Evolutionary conservation across 148 eudicot genomes (phyloP).

Genomic region (Nepenthes mirabilis): DNA sequence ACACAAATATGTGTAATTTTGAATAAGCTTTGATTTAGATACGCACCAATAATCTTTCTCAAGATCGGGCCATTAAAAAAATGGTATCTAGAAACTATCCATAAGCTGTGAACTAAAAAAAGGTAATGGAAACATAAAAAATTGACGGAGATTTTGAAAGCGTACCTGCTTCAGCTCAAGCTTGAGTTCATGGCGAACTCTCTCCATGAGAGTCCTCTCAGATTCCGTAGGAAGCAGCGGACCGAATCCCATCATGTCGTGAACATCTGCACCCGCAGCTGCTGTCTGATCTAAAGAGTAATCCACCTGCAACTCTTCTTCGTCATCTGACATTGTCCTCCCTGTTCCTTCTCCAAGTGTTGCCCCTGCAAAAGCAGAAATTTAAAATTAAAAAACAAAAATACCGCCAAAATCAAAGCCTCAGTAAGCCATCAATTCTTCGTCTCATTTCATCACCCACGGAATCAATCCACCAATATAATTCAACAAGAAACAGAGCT

Average conservation of each 20-base stretch:
- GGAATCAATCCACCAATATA: no score
- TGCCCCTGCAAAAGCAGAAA: conserved; percentile 25
- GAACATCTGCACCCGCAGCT: conserved; percentile 23
- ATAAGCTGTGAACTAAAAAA: no score
- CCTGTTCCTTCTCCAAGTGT: conserved; percentile 68
- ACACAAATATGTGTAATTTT: no score
- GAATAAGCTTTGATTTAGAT: no score
- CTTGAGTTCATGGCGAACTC: conserved; percentile 92
- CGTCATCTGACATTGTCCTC: conserved; percentile 96
- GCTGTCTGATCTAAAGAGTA: conserved; percentile 47
- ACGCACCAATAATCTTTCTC: no score
- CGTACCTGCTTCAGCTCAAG: conserved; percentile 88
- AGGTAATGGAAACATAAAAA: not conserved
- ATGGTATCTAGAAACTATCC: no score
- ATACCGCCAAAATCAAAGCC: no score
- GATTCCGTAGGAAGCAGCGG: conserved; percentile 90
- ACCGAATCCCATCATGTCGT: conserved; percentile 93
- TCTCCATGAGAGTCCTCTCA: conserved; percentile 87
- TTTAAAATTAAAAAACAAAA: not conserved
- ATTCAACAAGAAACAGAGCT: no score
- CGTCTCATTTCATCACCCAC: no score
- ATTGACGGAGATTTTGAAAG: not conserved
- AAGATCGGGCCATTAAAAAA: no score
- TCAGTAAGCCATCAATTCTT: no score
- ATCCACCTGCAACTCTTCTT: conserved; percentile 73